These are phyloP conservation scores for Bipolaris zeicola DNA, from an alignment of 2,329 filamentous ascomycete genomes.

Conservation along the genomic window DNA sequence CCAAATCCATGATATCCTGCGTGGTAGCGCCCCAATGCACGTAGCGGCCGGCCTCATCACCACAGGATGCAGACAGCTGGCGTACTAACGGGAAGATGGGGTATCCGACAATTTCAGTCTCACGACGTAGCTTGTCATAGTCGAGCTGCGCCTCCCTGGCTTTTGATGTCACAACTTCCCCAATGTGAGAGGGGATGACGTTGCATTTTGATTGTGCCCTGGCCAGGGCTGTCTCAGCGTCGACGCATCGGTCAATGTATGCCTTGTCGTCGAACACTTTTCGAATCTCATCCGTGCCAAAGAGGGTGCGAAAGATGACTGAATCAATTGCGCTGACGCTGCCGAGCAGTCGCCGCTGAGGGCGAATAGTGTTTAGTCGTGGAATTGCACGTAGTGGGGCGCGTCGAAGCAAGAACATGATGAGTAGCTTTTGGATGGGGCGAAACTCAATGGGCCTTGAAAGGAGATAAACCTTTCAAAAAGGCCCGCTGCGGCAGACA, in stretches of 20 bases:
- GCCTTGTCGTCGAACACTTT: slow-evolving; percentile 58
- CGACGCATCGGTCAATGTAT: slow-evolving; percentile 57
- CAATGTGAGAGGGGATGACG: slow-evolving; percentile 54
- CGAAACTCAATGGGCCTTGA: slow-evolving; percentile 9
- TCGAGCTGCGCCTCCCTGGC: slow-evolving; percentile 47
- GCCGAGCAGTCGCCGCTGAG: slow-evolving; percentile 34
- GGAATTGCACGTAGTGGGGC: slow-evolving; percentile 28
- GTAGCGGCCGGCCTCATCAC: slow-evolving; percentile 51
- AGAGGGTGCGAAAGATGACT: slow-evolving; percentile 57
- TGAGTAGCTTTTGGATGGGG: slow-evolving; percentile 12
- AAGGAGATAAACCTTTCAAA: slow-evolving; percentile 10
- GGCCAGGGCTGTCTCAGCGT: slow-evolving; percentile 59
- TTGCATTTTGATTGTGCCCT: slow-evolving; percentile 56
- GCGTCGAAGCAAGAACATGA: slow-evolving; percentile 40
- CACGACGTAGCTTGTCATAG: slow-evolving; percentile 50
- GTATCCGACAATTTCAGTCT: slow-evolving; percentile 62
- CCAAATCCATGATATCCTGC: slow-evolving; percentile 65
- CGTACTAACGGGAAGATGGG: slow-evolving; percentile 59
- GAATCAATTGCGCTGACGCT: slow-evolving; percentile 55
- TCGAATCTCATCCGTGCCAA: slow-evolving; percentile 59
- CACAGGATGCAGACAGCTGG: slow-evolving; percentile 52
- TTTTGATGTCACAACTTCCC: slow-evolving; percentile 40
- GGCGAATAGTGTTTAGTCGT: slow-evolving; percentile 18
- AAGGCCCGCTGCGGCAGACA: slow-evolving; percentile 12
- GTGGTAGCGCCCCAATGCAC: slow-evolving; percentile 66